phyloP scores from a whole-genome alignment of 176 grass and related monocot genomes.

The Lolium perenne region DNA sequence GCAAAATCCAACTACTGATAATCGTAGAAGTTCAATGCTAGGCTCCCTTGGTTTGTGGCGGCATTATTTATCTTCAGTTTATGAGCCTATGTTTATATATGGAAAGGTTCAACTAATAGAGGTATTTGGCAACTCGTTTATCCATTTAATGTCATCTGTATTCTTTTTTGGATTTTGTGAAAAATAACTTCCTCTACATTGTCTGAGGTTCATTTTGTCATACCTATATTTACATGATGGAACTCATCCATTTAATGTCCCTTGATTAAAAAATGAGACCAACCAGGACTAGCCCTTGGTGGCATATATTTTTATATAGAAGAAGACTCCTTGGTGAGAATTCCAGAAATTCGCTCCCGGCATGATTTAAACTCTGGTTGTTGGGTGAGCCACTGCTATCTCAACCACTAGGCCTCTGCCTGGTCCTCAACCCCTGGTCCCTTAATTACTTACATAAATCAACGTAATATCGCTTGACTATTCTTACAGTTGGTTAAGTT shows the following conservation, averaged over 20 bases:
- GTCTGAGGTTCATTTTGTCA: background rate
- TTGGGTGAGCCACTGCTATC: no score
- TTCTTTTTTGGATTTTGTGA: background rate
- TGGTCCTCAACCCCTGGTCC: no score
- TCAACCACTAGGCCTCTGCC: no score
- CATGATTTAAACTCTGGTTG: no score
- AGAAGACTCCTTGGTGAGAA: no score
- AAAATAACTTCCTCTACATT: background rate
- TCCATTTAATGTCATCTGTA: background rate
- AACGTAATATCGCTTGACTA: background rate
- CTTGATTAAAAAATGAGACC: no score
- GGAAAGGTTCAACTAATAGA: background rate
- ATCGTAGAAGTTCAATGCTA: background rate
- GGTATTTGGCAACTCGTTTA: background rate
- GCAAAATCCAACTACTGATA: background rate
- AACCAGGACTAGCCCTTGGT: no score
- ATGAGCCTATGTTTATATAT: background rate
- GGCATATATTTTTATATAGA: no score
- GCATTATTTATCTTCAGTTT: background rate
- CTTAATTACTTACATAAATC: background rate
- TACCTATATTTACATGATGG: background rate
- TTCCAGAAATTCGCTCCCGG: no score
- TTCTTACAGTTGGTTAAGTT: background rate
- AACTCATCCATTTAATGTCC: background rate
- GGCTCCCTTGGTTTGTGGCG: background rate